Evolutionary conservation across 2,329 filamentous ascomycete species (phyloP), one percentile per base, ranked within the genome.

Genomic region (Zymoseptoria pseudotritici): DNA sequence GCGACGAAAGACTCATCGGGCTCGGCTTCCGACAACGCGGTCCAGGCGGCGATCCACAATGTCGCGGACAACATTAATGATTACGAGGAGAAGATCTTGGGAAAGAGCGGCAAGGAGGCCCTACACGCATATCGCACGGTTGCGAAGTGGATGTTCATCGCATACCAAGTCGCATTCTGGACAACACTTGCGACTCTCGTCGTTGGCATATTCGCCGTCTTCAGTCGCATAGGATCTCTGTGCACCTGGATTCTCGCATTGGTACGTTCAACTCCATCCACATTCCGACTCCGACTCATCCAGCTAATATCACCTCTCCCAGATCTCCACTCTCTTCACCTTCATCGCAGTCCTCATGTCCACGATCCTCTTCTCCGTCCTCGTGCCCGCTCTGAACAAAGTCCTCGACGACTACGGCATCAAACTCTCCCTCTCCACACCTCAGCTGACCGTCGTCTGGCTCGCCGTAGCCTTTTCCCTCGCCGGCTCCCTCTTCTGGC

Each of bases 401-500:
- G 82, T 84, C 1, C 82, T 90, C 63, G 83, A 88, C 68, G 77
- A 82, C 55, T 96, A 94, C 75, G 85, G 88, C 63, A 87, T 93
- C 67, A 75, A 82, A 4, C 84, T 85, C 55, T 75, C 73, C 55
- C 77, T 95, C 72, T 89, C 91, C 77, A 83, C 74, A 29, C 78
- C 80, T 61, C 93, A 89, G 78, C 85, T 94, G 58, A 82, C 82
- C 42, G 77, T 86, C 20, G 84, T 88, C 68, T 97, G 92, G 90
- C 80, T 97, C 61, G 87, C 86, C 51, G 87, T 87, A 49, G 89
- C 84, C 26, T 91, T 95, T 72, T 87, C 88, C 63, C 72, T 94
- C 36, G 89, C 75, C 50, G 87, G 88, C 7, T 85, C 84, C 65
- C 77, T 96, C 72, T 97, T 97, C 87, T 97, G 94, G 93, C 78